Base-by-base conservation (phyloP, 2,329 filamentous ascomycete genomes). In the Diaporthe batatas region DNA sequence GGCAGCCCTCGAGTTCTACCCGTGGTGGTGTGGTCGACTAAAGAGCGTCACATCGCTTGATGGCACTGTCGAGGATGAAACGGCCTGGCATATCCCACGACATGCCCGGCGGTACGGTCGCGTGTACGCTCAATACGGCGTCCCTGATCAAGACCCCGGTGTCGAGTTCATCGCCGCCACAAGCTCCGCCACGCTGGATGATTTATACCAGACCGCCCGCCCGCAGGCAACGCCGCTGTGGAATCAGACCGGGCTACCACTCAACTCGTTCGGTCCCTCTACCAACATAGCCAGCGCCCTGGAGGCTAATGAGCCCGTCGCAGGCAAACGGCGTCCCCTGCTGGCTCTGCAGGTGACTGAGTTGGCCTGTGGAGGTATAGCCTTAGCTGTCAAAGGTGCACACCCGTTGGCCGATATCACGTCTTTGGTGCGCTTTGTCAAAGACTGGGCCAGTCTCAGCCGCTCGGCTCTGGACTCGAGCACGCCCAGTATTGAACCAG, bases 221-320 rank as follows among this genome's bases (percentile, higher is more conserved):
- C 55, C 55, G 18, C 55, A 25, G 34, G 55, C 39, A 21, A 58
- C 55, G 55, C 55, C 55, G 55, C 55, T 58, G 32, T 58, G 55
- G 55, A 39, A 58, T 16, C 55, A 58, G 7, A 58, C 55, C 21
- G 55, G 55, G 34, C 55, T 58, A 39, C 25, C 55, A 25, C 55
- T 58, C 11, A 58, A 58, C 55, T 58, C 55, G 10, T 58, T 58
- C 55, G 34, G 55, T 10, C 55, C 34, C 11, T 58, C 55, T 21
- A 25, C 55, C 55, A 39, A 25, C n/a, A 58, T 58, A 18, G 55
- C 55, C 55, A 58, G 34, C 34, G 55, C 55, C 2, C 55, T 58
- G 12, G 32, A 58, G 21, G 21, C 34, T 39, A 39, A 58, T 12
- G 55, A 58, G 32, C 32, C 55, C 32, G 8, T 58, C 34, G 34